These are phyloP conservation scores for Sequoia sempervirens DNA, from an alignment of 75 land plant species.

Conservation along the genomic window DNA sequence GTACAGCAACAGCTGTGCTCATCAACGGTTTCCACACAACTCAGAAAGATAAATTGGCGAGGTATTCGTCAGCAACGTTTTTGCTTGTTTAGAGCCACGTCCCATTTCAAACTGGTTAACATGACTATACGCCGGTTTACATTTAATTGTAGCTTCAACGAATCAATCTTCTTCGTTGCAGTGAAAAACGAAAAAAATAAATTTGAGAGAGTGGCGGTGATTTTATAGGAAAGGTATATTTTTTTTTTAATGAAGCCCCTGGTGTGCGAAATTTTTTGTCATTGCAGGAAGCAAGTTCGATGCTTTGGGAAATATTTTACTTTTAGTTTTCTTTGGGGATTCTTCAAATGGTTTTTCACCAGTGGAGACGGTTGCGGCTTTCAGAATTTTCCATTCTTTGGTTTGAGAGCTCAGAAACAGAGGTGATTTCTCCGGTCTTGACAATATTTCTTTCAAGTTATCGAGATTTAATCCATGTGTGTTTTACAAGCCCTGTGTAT, in stretches of 20 bases:
- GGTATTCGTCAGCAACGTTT: constrained; percentile 9
- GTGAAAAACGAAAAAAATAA: too few species aligned
- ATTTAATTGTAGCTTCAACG: too few species aligned
- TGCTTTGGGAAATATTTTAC: constrained; percentile 59
- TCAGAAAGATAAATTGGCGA: constrained; percentile 63
- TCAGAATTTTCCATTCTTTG: constrained; percentile 72
- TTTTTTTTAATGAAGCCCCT: background rate
- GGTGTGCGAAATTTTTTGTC: background rate
- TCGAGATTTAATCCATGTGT: too few species aligned
- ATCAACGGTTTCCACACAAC: constrained; percentile 89
- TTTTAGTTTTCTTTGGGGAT: constrained; percentile 73
- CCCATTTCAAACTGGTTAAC: too few species aligned
- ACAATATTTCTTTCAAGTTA: background rate
- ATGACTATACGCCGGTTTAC: too few species aligned
- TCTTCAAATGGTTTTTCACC: constrained; percentile 88
- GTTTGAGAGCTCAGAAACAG: constrained; percentile 60
- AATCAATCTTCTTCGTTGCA: too few species aligned
- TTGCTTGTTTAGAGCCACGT: background rate
- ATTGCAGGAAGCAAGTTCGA: background rate
- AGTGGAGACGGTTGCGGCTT: constrained; percentile 81
- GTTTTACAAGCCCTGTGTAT: background rate
- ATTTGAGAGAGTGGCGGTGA: too few species aligned
- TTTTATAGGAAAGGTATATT: background rate
- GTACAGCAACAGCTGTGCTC: constrained; percentile 90
- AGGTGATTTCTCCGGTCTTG: constrained; percentile 11